These are phyloP conservation scores for Solanum rostratum DNA, from an alignment of 257 asterid species.

Conservation along the genomic window DNA sequence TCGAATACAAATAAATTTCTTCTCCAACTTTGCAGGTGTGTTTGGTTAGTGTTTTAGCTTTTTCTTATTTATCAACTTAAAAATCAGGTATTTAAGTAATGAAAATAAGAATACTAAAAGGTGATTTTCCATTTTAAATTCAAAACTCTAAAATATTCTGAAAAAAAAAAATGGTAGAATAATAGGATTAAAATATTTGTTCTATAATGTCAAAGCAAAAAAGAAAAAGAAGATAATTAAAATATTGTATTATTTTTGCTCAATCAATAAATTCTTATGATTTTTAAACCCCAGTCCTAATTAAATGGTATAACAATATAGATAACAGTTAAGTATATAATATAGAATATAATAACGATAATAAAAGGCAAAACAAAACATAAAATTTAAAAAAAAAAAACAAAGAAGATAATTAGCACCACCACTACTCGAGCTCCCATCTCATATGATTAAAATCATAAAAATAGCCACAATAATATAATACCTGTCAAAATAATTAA, in stretches of 20 bases:
- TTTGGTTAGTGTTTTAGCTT: too few species aligned
- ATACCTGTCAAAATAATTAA: background rate
- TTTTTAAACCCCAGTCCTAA: background rate
- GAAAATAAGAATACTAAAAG: too few species aligned
- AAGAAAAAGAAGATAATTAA: too few species aligned
- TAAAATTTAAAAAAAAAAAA: background rate
- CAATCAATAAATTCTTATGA: background rate
- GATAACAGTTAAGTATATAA: background rate
- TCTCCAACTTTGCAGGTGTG: too few species aligned
- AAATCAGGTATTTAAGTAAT: too few species aligned
- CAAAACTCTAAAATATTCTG: background rate
- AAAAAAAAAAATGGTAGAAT: too few species aligned
- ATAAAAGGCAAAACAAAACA: background rate
- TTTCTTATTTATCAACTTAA: too few species aligned
- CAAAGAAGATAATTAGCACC: background rate
- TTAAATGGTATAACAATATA: background rate
- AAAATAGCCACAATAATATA: background rate
- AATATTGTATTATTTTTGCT: too few species aligned
- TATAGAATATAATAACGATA: background rate
- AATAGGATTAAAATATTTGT: background rate
- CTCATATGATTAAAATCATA: background rate
- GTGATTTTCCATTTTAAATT: too few species aligned
- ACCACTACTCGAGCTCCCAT: background rate
- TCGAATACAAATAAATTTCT: too few species aligned
- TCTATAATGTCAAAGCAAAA: background rate